Percentiles rank a stretch among this genome's conserved stretches.
Evolutionary conservation across 75 land plant species (phyloP).

Genomic region (Pinus taeda): DNA sequence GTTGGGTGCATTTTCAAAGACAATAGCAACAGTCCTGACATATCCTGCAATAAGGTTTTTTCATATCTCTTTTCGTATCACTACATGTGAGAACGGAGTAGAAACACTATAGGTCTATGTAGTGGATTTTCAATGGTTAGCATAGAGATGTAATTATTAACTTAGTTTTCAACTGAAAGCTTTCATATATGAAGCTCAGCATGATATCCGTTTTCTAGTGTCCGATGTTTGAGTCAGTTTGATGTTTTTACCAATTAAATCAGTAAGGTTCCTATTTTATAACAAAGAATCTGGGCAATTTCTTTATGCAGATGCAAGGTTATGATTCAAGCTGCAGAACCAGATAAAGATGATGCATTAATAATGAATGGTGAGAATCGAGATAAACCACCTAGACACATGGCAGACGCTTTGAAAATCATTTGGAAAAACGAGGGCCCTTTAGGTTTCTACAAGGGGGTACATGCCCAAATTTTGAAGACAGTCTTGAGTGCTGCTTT

Average conservation of each 20-base stretch:
- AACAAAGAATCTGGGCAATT: background rate
- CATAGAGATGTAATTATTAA: background rate
- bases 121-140: too few species aligned
- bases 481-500: slow-evolving; percentile 88
- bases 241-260: background rate
- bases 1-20: slow-evolving; percentile 88
- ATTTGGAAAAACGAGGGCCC: slow-evolving; percentile 79
- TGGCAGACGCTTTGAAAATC: slow-evolving; percentile 38
- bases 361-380: slow-evolving; percentile 5
- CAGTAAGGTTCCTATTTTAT: background rate
- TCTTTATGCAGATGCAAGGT: slow-evolving; percentile 75
- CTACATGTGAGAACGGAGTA: background rate
- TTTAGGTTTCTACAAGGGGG: slow-evolving; percentile 82
- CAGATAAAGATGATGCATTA: slow-evolving; percentile 24
- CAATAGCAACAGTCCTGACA: slow-evolving; percentile 75
- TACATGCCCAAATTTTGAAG: slow-evolving; percentile 87
- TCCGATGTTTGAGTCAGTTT: background rate
- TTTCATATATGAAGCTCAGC: background rate
- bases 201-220: background rate
- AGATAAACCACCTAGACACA: slow-evolving; percentile 26
- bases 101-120: too few species aligned
- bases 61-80: slow-evolving; percentile 10
- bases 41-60: slow-evolving; percentile 91
- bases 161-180: background rate
- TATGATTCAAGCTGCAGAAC: slow-evolving; percentile 80